Evolutionary conservation across 2,329 filamentous ascomycete genomes (phyloP).

Genomic region (Blumeriella jaapii): DNA sequence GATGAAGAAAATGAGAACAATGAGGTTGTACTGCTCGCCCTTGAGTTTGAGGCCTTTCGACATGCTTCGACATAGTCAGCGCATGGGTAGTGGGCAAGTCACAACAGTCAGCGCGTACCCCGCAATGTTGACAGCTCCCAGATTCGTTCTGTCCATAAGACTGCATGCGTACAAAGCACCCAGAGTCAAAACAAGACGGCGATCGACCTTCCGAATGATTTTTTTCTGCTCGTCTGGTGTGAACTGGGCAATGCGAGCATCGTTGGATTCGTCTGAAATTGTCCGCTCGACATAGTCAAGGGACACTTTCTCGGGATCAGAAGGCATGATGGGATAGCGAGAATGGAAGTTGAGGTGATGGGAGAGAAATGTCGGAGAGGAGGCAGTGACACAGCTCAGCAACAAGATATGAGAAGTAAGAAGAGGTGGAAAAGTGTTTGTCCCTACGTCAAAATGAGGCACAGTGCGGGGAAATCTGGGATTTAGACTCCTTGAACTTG

Average conservation of each 20-base stretch:
- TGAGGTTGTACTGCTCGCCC: slow-evolving; percentile 7
- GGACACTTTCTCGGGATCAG: slow-evolving; percentile 9
- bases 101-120: slow-evolving; percentile 31
- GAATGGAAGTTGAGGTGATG: neutral
- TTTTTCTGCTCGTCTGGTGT: slow-evolving; percentile 49
- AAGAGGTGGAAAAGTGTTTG: neutral
- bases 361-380: neutral
- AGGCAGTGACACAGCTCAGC: neutral
- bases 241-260: slow-evolving; percentile 30
- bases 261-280: slow-evolving; percentile 5
- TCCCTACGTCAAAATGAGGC: no score
- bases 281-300: slow-evolving; percentile 12
- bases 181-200: slow-evolving; percentile 48
- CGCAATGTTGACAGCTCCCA: slow-evolving; percentile 62
- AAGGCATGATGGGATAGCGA: slow-evolving; percentile 2
- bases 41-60: slow-evolving; percentile 11
- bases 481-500: no score
- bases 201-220: slow-evolving; percentile 61
- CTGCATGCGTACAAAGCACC: slow-evolving; percentile 62
- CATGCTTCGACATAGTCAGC: slow-evolving; percentile 10
- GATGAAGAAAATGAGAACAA: slow-evolving; percentile 56
- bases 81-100: neutral
- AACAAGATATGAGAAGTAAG: neutral
- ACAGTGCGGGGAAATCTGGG: no score
- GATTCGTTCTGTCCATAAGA: slow-evolving; percentile 70